Evolutionary conservation across 2,329 filamentous ascomycete genomes (phyloP), one percentile per base, ranked within the genome.

Genomic region (Penicillium sp.): DNA sequence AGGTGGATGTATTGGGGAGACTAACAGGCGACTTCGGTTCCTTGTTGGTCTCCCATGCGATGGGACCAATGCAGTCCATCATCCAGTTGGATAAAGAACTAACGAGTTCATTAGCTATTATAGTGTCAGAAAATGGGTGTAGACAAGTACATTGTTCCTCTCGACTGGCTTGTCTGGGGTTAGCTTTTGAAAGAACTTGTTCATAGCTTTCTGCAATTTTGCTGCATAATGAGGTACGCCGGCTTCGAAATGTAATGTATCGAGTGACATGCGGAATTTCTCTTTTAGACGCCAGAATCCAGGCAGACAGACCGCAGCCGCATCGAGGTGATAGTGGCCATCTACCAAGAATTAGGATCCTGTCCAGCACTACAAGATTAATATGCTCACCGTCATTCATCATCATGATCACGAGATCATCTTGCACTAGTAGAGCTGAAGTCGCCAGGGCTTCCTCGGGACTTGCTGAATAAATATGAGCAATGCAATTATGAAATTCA

Each of bases 21-120:
- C 54, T 12, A 21, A 56, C 54, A 51, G 18, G 55, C 55, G 33
- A 56, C 46, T 39, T 56, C 52, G 29, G 46, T 47, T 24, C 55
- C 55, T n/a, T 29, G 29, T 32, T 58, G 52, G 2, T 53, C 46
- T 12, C 55, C 55, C 55, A 58, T 58, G 13, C 55, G 52, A 52
- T 58, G 55, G 10, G 55, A 58, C 55, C 55, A 58, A 43, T 58
- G 55, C 3, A 58, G 42, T 40, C 55, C 55, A 33, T 58, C 55
- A 9, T 58, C 55, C 6, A 58, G 49, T 36, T 58, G 52, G 20
- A 58, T 58, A 15, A 58, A 58, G 29, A 51, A 58, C 50, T 55
- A 30, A 13, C 15, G 13, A 20, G 9, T 10, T 7, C 9, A 13
- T 34, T 10, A 20, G 32, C 20, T 3, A 20, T 3, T 18, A 13